A percentile compares a stretch with the other conserved stretches of the same genome.
Evolutionary conservation across 352 stramenopile genomes (phyloP).

Genomic region (Thalassiosira oceanica): DNA sequence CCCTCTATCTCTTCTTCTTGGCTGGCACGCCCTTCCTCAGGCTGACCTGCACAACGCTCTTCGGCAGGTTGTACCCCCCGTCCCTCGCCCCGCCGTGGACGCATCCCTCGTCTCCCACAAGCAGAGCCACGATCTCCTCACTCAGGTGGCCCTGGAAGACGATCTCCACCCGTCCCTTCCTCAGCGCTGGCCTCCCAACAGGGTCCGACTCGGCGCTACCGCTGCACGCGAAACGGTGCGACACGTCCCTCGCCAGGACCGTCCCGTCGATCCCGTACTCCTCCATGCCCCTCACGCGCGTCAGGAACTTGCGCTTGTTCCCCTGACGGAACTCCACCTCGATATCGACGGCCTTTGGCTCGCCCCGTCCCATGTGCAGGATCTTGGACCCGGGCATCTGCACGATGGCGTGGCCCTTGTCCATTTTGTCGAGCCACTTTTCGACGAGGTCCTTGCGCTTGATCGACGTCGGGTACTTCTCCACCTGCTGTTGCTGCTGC

Average conservation of each 20-base stretch:
- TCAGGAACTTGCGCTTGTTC: conserved; percentile 68
- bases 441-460: conserved; percentile 63
- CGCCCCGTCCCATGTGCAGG: conserved; percentile 46
- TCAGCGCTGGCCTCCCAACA: conserved; percentile 45
- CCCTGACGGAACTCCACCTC: conserved; percentile 62
- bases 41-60: conserved; percentile 53
- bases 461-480: conserved; percentile 41
- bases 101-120: conserved; percentile 63
- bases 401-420: conserved; percentile 64
- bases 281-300: conserved; percentile 59
- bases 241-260: conserved; percentile 56
- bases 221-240: conserved; percentile 66
- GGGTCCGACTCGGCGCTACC: conserved; percentile 48
- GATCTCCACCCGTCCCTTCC: conserved; percentile 63
- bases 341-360: conserved; percentile 57
- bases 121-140: conserved; percentile 65
- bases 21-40: conserved; percentile 69
- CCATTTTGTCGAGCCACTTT: conserved; percentile 54
- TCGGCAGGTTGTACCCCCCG: conserved; percentile 55
- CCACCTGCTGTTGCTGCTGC: conserved; percentile 7
- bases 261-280: conserved; percentile 60
- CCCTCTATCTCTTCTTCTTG: conserved; percentile 43
- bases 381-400: conserved; percentile 72
- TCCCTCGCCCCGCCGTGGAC: conserved; percentile 67
- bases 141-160: conserved; percentile 71